These are phyloP conservation scores for Xerophyta viscosa DNA, from an alignment of 106 monocot genomes.

Conservation along the genomic window DNA sequence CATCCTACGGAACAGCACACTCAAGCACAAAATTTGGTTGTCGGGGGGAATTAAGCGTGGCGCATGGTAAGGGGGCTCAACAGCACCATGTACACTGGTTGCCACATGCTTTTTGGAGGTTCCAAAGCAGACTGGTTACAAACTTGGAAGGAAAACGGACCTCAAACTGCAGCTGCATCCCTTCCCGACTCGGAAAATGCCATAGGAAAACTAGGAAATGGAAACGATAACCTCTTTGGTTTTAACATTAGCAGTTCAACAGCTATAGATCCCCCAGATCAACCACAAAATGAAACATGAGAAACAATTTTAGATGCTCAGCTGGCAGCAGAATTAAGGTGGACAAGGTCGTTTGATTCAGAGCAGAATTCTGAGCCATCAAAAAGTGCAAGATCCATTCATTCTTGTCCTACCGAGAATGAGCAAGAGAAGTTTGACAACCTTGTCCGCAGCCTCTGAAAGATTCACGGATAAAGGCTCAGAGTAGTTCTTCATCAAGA, in stretches of 20 bases:
- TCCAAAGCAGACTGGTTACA: neutral
- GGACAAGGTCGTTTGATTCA: neutral
- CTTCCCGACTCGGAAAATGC: neutral
- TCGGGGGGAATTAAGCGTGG: neutral
- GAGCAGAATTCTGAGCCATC: conserved; percentile 4
- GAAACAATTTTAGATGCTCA: conserved; percentile 5
- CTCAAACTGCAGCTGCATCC: conserved; percentile 1
- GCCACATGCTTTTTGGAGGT: neutral
- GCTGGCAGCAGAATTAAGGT: neutral
- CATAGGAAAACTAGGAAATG: neutral
- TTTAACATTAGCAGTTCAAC: conserved; percentile 4
- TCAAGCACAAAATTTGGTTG: conserved; percentile 13
- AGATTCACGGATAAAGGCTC: no score
- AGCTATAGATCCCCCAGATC: neutral
- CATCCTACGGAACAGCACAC: conserved; percentile 17
- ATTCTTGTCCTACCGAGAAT: conserved; percentile 1
- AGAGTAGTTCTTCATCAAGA: conserved; percentile 16
- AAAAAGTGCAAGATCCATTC: neutral
- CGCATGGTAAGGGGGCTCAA: neutral
- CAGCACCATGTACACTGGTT: conserved; percentile 1
- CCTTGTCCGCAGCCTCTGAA: neutral
- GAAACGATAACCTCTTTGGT: conserved; percentile 12
- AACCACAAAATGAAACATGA: neutral
- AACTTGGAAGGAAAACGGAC: neutral
- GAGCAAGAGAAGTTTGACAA: conserved; percentile 11